Conservation (phyloP, 805 yeast genomes). For the Clavispora vitiphila region DNA sequence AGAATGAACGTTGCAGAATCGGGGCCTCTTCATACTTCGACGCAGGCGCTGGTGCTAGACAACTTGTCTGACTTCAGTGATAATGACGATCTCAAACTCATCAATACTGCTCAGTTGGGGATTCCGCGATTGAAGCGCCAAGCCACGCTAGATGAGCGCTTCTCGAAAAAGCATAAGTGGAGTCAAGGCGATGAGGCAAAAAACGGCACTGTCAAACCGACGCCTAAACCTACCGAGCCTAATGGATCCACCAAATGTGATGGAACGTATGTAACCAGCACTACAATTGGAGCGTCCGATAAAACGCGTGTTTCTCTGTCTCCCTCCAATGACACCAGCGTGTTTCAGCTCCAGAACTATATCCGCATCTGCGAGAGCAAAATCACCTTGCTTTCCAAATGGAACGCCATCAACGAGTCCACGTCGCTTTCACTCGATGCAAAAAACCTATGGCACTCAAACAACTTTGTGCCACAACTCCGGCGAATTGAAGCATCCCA, state of each 20-base stretch:
- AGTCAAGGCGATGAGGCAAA: too few relatives aligned
- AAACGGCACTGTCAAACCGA: not conserved
- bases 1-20: too few relatives aligned
- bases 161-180: not conserved
- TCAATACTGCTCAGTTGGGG: constrained; percentile 7
- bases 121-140: constrained; percentile 3
- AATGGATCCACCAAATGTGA: too few relatives aligned
- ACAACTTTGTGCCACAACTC: constrained; percentile 23
- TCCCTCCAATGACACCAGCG: constrained; percentile 3
- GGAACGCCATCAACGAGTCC: constrained; percentile 30
- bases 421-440: constrained; percentile 35
- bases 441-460: constrained; percentile 23
- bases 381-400: constrained; percentile 22
- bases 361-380: constrained; percentile 24
- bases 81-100: constrained; percentile 6
- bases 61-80: constrained; percentile 3
- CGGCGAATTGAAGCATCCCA: constrained; percentile 14
- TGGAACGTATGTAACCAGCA: too few relatives aligned
- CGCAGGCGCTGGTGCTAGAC: not conserved
- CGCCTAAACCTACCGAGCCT: too few relatives aligned
- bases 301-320: not conserved
- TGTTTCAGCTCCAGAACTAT: constrained; percentile 16
- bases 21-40: not conserved
- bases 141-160: not conserved
- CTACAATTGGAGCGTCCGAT: too few relatives aligned